phyloP scores from a whole-genome alignment of 345 rosid species.

The Rhodamnia rubescens region DNA sequence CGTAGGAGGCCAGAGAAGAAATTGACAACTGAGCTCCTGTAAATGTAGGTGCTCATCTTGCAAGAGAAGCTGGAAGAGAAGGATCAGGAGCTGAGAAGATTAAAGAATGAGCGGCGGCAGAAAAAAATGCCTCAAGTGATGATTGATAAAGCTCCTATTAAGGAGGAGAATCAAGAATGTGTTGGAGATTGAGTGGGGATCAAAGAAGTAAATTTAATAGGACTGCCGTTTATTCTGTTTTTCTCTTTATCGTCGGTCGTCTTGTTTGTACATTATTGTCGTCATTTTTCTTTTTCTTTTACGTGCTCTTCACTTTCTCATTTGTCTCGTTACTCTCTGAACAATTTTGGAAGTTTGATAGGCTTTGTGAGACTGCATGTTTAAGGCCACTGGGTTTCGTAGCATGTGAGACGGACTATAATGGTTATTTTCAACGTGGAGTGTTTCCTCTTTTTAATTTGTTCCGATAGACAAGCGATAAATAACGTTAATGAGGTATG shows the following conservation, averaged over 20 bases:
- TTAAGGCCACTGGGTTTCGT: too few relatives aligned
- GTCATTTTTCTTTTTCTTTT: neutral
- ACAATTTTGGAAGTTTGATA: too few relatives aligned
- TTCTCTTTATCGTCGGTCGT: neutral
- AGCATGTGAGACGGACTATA: too few relatives aligned
- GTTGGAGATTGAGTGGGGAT: neutral
- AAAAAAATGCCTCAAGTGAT: neutral
- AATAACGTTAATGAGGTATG: too few relatives aligned
- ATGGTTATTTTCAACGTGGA: too few relatives aligned
- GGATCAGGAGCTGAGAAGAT: slow-evolving; percentile 32
- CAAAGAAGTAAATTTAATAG: neutral
- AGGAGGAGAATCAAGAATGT: neutral
- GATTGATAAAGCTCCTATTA: neutral
- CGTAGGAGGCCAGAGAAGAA: neutral
- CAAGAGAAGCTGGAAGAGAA: slow-evolving; percentile 68
- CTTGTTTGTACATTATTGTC: neutral
- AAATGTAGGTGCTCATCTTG: slow-evolving; percentile 51
- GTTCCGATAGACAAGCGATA: too few relatives aligned
- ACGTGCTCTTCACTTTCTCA: too few relatives aligned
- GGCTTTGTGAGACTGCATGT: too few relatives aligned
- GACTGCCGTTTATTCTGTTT: neutral
- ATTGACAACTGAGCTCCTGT: neutral
- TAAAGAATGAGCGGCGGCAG: slow-evolving; percentile 7
- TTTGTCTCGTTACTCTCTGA: too few relatives aligned
- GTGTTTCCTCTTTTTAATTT: too few relatives aligned